Evolutionary conservation across 768 basidiomycete genomes (phyloP), one percentile per base, ranked within the genome.

Genomic region (Suillus tomentosus): DNA sequence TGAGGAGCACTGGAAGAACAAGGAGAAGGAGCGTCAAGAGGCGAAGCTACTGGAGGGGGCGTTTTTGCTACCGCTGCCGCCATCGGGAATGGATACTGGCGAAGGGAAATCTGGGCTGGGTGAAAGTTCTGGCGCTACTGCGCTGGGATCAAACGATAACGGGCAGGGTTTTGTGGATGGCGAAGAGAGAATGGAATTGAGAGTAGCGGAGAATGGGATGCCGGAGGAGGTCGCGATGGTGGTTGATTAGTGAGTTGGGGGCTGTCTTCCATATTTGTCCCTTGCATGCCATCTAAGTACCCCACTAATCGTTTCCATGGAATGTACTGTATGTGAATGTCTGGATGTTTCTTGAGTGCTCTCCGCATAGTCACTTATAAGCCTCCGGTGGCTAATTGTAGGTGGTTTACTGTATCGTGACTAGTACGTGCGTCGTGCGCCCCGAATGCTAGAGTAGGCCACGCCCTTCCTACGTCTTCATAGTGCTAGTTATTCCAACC

Each of bases 1-100:
- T 62, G 77, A 79, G 63, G 71, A 71, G 13, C 79, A 82, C 70
- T 81, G 72, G 76, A 70, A 59, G 50, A 71, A 65, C 66, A 72
- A 75, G 42, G 72, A 62, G 45, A 70, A 67, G 62, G 73, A 72
- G 62, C 78, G 76, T 66, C 67, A 67, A 39, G 70, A 74, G 51
- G 72, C 7, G 36, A 65, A 37, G 24, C 68, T 62, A 0, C 40
- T 72, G 9, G 72, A 71, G 15, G 64, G 61, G 24, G 61, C 54
- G 9, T 39, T 62, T 27, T 68, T 72, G 19, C 42, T 67, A 0
- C 68, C 67, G 13, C 66, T 73, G 62, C 36, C 55, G 2, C 15
- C 53, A 14, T 42, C 65, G 3, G 19, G 27, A 42, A 19, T 42
- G 57, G 40, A 42, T 19, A 17, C 11, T 42, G 42, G 27, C 39